phyloP scores from a whole-genome alignment of 352 stramenopile species.

The Globisporangium camurandrum region DNA sequence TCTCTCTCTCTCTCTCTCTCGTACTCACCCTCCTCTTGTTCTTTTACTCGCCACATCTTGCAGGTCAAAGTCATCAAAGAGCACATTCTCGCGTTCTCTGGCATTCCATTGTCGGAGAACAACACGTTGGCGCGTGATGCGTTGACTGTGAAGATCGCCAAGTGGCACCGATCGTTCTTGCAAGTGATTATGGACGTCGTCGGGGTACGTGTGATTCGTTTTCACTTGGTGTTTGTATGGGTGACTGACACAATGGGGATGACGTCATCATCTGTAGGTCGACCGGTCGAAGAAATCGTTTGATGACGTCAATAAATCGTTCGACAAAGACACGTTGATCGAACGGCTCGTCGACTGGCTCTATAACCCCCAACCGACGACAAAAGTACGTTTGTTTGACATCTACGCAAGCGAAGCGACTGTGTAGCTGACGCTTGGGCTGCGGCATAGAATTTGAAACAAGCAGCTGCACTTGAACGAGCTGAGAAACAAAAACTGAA shows the following conservation, averaged over 20 bases:
- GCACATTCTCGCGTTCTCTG: slow-evolving; percentile 75
- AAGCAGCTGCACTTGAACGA: slow-evolving; percentile 7
- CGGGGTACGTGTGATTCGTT: slow-evolving; percentile 34
- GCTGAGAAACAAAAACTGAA: too few relatives aligned
- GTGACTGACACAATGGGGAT: background rate
- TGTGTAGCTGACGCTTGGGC: too few relatives aligned
- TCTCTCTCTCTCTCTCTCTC: too few relatives aligned
- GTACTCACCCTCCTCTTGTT: too few relatives aligned
- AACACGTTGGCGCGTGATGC: slow-evolving; percentile 60
- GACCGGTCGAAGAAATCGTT: slow-evolving; percentile 84
- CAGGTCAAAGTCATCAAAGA: slow-evolving; percentile 78
- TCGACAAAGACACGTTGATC: slow-evolving; percentile 61
- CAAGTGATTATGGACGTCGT: slow-evolving; percentile 75
- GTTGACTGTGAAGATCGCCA: slow-evolving; percentile 51
- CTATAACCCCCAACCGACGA: slow-evolving; percentile 45
- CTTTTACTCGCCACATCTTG: too few relatives aligned
- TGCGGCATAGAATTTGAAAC: too few relatives aligned
- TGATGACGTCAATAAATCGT: slow-evolving; percentile 41
- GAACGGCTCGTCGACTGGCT: slow-evolving; percentile 73
- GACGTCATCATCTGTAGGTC: slow-evolving; percentile 36
- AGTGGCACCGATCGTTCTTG: slow-evolving; percentile 65
- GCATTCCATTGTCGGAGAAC: slow-evolving; percentile 42
- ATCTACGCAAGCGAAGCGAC: too few relatives aligned
- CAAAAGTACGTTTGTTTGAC: slow-evolving; percentile 25
- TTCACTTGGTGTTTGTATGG: background rate